phyloP scores from a whole-genome alignment of 345 rosid genomes.

The Ceriops decandra region DNA sequence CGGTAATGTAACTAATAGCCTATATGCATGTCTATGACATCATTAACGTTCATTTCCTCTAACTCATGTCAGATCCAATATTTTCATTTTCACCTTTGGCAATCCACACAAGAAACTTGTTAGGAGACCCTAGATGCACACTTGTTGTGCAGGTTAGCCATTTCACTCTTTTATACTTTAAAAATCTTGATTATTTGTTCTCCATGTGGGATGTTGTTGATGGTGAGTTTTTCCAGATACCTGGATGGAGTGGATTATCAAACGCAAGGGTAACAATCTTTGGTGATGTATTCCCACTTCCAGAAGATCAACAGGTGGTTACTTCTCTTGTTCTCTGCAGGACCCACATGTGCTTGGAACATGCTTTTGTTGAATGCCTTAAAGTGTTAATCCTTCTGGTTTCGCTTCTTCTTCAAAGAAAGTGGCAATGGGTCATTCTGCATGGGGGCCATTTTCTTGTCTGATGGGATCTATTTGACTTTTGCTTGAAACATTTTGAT shows the following conservation, averaged over 20 bases:
- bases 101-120: constrained; percentile 84
- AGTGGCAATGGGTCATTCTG: neutral
- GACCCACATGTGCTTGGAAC: neutral
- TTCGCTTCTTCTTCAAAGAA: neutral
- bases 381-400: neutral
- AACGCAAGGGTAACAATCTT: constrained; percentile 95
- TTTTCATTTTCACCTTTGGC: constrained; percentile 96
- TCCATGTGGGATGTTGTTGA: constrained; percentile 28
- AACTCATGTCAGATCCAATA: constrained; percentile 62
- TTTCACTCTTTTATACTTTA: neutral
- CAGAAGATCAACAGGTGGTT: constrained; percentile 73
- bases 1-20: too few relatives aligned
- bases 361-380: neutral
- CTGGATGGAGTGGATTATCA: constrained; percentile 98
- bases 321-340: neutral
- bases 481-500: neutral
- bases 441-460: neutral
- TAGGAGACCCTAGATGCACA: constrained; percentile 87
- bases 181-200: constrained; percentile 7
- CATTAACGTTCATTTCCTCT: neutral
- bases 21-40: neutral
- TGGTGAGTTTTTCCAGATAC: constrained; percentile 50
- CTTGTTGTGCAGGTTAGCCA: constrained; percentile 90
- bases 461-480: constrained; percentile 6
- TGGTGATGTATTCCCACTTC: constrained; percentile 89